Base-by-base conservation (phyloP, 148 eudicot species). In the Limonium bicolor region DNA sequence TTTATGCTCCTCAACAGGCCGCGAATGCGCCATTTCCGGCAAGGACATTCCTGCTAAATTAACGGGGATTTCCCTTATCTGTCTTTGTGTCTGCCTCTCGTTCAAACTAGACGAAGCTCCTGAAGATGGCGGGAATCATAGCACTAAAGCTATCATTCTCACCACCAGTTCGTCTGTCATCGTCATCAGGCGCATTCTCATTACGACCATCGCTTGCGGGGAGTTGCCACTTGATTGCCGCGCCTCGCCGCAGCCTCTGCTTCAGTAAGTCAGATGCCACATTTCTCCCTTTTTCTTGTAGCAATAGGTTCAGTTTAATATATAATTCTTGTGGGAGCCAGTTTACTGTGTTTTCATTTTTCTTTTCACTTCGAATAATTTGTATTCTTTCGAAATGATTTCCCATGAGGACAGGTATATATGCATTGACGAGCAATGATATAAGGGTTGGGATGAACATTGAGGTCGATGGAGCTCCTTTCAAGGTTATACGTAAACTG, bases 391-490 rank as follows among this genome's bases (percentile, higher is more conserved):
- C 11, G 23, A 2, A 23, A 48, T 6, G 38, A n/a, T 40, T 36
- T 46, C 34, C 34, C 26, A 22, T 21, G 27, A 7, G 10, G 38
- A n/a, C 76, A 88, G 96, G 28, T 56, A 79, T 88, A 38, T 79
- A 58, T 70, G 96, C 94, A 6, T 55, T 67, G 41, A 69, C 80
- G 14, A 83, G 96, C 54, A 88, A 88, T 63, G 94, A 88, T 55
- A 88, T 88, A 4, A 88, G 80, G 51, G 96, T 88, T 4, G 96
- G 96, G 39, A 30, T 61, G 53, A 83, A 60, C 61, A 60, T 88
- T 66, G 94, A 77, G 65, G 96, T 88, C 2, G 96, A 88, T 60
- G 94, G 92, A 44, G 57, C 75, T 68, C 94, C 96, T 54, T 88
- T 90, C 86, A 83, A 58, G 53, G 83, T 88, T 41, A 46, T 88